A percentile compares a stretch with the other conserved stretches of the same genome.
Evolutionary conservation across 2,329 filamentous ascomycete species (phyloP).

Genomic region (Parastagonospora nodorum): DNA sequence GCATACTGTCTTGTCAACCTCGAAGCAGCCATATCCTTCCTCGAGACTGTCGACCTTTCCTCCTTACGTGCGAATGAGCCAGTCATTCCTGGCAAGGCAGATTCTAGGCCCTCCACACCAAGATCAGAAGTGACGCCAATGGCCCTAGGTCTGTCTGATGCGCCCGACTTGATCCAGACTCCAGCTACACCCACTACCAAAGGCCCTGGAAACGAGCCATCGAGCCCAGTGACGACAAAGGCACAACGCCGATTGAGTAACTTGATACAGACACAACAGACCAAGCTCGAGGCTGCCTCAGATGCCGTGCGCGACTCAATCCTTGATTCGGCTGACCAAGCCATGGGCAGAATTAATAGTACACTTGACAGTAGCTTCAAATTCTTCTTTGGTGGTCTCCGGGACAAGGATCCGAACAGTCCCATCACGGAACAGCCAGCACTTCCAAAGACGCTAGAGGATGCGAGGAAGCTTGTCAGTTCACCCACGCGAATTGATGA

Average conservation of each 20-base stretch:
- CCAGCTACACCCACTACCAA: constrained; percentile 42
- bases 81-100: constrained; percentile 63
- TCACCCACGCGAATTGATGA: constrained; percentile 61
- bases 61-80: constrained; percentile 82
- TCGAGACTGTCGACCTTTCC: constrained; percentile 92
- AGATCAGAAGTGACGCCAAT: constrained; percentile 47
- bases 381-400: constrained; percentile 86
- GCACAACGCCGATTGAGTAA: constrained; percentile 82
- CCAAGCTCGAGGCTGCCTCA: constrained; percentile 78
- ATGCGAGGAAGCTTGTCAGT: constrained; percentile 86
- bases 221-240: constrained; percentile 49
- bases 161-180: constrained; percentile 46
- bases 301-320: constrained; percentile 72
- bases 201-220: constrained; percentile 25
- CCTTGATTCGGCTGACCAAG: constrained; percentile 85
- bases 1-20: constrained; percentile 96
- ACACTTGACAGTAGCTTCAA: constrained; percentile 92
- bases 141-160: constrained; percentile 45
- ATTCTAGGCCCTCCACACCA: constrained; percentile 55
- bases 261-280: constrained; percentile 81
- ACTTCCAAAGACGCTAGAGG: constrained; percentile 88
- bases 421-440: constrained; percentile 47
- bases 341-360: constrained; percentile 88
- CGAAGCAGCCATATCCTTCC: constrained; percentile 90
- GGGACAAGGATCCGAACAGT: constrained; percentile 62